Evolutionary conservation across 2,329 filamentous ascomycete species (phyloP).

Genomic region (Microdochium paspali): DNA sequence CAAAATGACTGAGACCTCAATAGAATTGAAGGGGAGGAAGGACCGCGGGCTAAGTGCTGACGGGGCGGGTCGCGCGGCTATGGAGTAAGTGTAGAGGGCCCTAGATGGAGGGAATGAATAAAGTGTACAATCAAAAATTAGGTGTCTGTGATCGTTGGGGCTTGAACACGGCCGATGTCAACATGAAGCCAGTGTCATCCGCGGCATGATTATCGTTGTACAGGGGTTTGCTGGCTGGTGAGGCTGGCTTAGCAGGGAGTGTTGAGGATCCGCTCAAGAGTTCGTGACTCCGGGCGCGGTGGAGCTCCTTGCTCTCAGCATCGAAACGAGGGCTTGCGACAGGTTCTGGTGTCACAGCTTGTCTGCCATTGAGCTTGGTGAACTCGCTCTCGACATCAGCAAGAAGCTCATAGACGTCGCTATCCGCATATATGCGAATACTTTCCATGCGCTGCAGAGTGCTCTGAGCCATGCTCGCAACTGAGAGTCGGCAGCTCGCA

Average conservation of each 20-base stretch:
- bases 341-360: conserved; percentile 8
- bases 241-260: conserved; percentile 10
- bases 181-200: conserved; percentile 26
- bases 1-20: background rate
- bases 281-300: conserved; percentile 42
- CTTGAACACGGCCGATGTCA: conserved; percentile 13
- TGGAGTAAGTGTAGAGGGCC: background rate
- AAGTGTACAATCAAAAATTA: background rate
- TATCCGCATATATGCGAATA: conserved; percentile 59
- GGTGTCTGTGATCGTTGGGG: conserved; percentile 12
- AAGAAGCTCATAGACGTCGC: conserved; percentile 56
- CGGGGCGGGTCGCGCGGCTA: too few relatives aligned
- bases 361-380: conserved; percentile 31
- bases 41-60: too few relatives aligned
- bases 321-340: conserved; percentile 8
- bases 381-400: conserved; percentile 58
- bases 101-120: background rate
- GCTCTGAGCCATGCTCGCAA: conserved; percentile 15
- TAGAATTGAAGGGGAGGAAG: background rate
- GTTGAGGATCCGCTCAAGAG: conserved; percentile 26
- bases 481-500: conserved; percentile 2
- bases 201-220: conserved; percentile 4
- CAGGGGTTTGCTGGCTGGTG: conserved; percentile 4
- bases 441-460: conserved; percentile 39
- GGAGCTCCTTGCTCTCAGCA: conserved; percentile 28